These are phyloP conservation scores for Fusarium guadeloupense DNA, from an alignment of 2,329 filamentous ascomycete genomes.

Conservation along the genomic window DNA sequence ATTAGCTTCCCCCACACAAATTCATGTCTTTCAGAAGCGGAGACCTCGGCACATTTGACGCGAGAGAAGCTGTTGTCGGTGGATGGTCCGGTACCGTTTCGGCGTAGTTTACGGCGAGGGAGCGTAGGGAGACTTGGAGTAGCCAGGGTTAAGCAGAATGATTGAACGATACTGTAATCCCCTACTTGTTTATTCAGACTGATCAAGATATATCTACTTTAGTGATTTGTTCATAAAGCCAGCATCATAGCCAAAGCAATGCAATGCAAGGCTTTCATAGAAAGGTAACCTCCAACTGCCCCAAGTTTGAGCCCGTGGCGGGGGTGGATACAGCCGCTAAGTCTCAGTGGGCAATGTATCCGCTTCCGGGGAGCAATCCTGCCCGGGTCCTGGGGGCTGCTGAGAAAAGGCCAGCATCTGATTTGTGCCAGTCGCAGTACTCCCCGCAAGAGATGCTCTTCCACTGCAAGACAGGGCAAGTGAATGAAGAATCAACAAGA, in stretches of 20 bases:
- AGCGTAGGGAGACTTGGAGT: background rate
- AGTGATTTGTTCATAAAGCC: background rate
- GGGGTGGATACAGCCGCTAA: conserved; percentile 37
- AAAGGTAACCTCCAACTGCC: conserved; percentile 1
- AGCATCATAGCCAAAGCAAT: background rate
- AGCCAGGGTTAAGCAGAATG: background rate
- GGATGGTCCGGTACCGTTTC: conserved; percentile 39
- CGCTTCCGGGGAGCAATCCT: conserved; percentile 36
- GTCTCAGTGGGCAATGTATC: conserved; percentile 30
- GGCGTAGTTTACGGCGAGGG: conserved; percentile 42
- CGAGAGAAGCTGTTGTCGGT: conserved; percentile 30
- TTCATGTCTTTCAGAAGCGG: conserved; percentile 28
- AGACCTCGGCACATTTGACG: conserved; percentile 41
- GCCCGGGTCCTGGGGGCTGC: conserved; percentile 15
- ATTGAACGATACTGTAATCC: background rate
- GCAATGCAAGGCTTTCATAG: background rate
- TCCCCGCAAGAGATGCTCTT: conserved; percentile 8
- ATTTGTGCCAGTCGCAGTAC: conserved; percentile 32
- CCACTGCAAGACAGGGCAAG: conserved; percentile 3
- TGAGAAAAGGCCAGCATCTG: conserved; percentile 43
- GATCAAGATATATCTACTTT: background rate
- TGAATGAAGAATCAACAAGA: background rate
- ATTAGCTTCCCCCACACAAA: conserved; percentile 29
- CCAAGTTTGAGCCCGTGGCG: conserved; percentile 24
- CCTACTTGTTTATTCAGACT: background rate